Conservation (phyloP, 768 basidiomycete genomes). For the Pulveroboletus sp. region DNA sequence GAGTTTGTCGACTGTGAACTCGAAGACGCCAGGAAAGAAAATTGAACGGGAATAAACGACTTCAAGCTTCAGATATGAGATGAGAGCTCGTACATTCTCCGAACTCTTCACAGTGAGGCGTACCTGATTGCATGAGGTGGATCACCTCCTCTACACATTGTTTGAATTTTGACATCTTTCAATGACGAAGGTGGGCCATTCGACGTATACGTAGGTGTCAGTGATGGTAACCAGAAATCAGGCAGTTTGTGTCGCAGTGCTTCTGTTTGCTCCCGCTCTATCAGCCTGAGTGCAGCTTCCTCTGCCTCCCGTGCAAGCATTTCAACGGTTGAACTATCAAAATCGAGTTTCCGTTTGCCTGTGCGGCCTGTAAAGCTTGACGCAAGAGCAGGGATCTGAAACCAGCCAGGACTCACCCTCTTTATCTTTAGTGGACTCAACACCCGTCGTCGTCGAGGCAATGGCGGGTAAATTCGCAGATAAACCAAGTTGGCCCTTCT, state of each 20-base stretch:
- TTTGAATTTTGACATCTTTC: slow-evolving; percentile 81
- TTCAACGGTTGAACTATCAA: slow-evolving; percentile 72
- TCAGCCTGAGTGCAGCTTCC: slow-evolving; percentile 77
- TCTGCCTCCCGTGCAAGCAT: slow-evolving; percentile 77
- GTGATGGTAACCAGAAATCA: slow-evolving; percentile 94
- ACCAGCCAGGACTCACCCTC: slow-evolving; percentile 31
- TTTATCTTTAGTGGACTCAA: slow-evolving; percentile 35
- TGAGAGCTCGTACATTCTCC: neutral
- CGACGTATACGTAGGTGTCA: slow-evolving; percentile 80
- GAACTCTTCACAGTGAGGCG: slow-evolving; percentile 28
- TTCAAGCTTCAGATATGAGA: slow-evolving; percentile 58
- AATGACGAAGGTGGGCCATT: slow-evolving; percentile 61
- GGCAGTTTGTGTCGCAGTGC: slow-evolving; percentile 85
- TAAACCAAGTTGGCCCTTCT: slow-evolving; percentile 77
- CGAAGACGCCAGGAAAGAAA: slow-evolving; percentile 50
- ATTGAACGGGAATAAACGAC: slow-evolving; percentile 76
- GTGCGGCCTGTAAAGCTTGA: slow-evolving; percentile 43
- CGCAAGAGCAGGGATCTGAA: neutral
- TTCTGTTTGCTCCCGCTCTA: slow-evolving; percentile 85
- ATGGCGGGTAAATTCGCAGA: slow-evolving; percentile 39
- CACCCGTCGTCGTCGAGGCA: slow-evolving; percentile 40
- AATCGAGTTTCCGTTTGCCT: slow-evolving; percentile 83
- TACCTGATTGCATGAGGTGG: slow-evolving; percentile 78
- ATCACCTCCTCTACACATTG: slow-evolving; percentile 81
- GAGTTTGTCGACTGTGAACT: slow-evolving; percentile 39